A percentile compares a stretch with the other conserved stretches of the same genome.
Conservation (phyloP, 306 rosid species). For the barrel medic (Medicago truncatula) region DNA sequence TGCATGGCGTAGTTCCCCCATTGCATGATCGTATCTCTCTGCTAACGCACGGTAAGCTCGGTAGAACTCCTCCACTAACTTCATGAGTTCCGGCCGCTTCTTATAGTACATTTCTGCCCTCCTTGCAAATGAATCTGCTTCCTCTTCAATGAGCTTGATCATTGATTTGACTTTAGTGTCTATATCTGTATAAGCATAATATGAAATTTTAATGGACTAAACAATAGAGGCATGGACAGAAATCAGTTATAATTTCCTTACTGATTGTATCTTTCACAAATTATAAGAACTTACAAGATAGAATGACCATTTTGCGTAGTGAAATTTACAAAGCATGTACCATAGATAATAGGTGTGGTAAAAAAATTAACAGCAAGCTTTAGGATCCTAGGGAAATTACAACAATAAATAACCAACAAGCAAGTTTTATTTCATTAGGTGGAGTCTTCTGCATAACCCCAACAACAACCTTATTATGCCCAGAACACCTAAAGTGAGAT, state of each 20-base stretch:
- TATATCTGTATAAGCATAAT: slow-evolving; percentile 67
- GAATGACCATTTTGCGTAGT: too few species aligned
- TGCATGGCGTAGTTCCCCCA: slow-evolving; percentile 87
- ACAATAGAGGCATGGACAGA: slow-evolving; percentile 7
- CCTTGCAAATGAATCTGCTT: slow-evolving; percentile 97
- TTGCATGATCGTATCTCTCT: slow-evolving; percentile 97
- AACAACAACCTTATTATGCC: too few species aligned
- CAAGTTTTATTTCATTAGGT: too few species aligned
- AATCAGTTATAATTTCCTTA: slow-evolving; percentile 1
- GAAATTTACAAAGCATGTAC: too few species aligned
- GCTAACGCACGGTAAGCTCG: slow-evolving; percentile 99
- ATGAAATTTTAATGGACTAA: slow-evolving; percentile 28
- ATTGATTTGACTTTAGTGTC: slow-evolving; percentile 94
- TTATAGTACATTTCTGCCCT: slow-evolving; percentile 97
- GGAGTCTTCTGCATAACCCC: too few species aligned
- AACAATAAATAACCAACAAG: too few species aligned
- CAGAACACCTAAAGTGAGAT: too few species aligned
- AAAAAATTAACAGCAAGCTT: too few species aligned
- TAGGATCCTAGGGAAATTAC: too few species aligned
- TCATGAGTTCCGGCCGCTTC: slow-evolving; percentile 93
- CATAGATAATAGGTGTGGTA: too few species aligned
- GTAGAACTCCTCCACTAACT: slow-evolving; percentile 95
- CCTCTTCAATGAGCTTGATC: slow-evolving; percentile 95
- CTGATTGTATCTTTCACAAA: slow-evolving; percentile 26
- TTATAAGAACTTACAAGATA: neutral